Evolutionary conservation across 768 basidiomycete genomes (phyloP).

Genomic region (Suillus occidentalis): DNA sequence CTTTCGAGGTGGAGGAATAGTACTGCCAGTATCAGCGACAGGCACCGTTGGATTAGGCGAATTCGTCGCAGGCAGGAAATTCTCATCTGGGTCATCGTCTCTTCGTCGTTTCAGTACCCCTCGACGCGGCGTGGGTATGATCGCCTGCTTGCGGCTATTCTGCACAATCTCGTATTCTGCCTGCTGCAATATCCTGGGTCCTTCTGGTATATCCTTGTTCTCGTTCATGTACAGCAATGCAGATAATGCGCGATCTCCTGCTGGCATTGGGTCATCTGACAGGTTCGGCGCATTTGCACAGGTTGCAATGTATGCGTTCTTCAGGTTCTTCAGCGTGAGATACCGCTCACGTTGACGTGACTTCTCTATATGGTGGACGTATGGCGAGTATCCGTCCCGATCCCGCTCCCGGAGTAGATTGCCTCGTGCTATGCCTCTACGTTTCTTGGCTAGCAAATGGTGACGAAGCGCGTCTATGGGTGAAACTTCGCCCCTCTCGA

Average conservation of each 20-base stretch:
- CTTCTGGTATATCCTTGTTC: slow-evolving; percentile 13
- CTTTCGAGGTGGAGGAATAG: slow-evolving; percentile 17
- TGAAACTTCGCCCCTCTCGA: background rate
- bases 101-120: slow-evolving; percentile 31
- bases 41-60: slow-evolving; percentile 6
- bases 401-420: slow-evolving; percentile 18
- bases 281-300: slow-evolving; percentile 17
- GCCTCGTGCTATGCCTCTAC: slow-evolving; percentile 3
- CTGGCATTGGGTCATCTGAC: background rate
- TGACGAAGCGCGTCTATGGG: slow-evolving; percentile 1
- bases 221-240: slow-evolving; percentile 7
- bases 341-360: slow-evolving; percentile 26
- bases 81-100: slow-evolving; percentile 17
- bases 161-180: slow-evolving; percentile 27
- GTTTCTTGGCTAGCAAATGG: slow-evolving; percentile 12
- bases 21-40: background rate
- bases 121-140: slow-evolving; percentile 23
- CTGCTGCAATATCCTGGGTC: slow-evolving; percentile 19
- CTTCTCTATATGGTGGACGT: slow-evolving; percentile 26
- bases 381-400: slow-evolving; percentile 20
- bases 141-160: slow-evolving; percentile 29
- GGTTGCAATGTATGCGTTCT: slow-evolving; percentile 29
- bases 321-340: slow-evolving; percentile 27
- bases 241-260: slow-evolving; percentile 11
- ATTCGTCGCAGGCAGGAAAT: slow-evolving; percentile 5